These are phyloP conservation scores for Zalaria obscura DNA, from an alignment of 2,329 filamentous ascomycete genomes.

Conservation along the genomic window DNA sequence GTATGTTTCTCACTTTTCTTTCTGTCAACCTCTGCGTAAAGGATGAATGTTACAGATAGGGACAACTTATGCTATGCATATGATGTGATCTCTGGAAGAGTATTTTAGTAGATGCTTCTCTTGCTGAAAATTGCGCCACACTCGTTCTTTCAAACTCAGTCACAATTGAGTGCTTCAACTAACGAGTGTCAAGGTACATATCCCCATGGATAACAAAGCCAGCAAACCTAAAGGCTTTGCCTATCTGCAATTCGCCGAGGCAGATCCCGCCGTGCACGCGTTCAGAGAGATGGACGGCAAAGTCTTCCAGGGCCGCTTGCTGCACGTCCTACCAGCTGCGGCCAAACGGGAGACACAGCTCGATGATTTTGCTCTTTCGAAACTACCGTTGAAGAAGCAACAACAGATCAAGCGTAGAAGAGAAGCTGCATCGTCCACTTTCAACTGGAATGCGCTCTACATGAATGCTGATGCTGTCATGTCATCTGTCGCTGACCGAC, in stretches of 20 bases:
- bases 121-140: conserved; percentile 45
- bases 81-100: conserved; percentile 83
- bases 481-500: conserved; percentile 68
- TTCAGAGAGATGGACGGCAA: conserved; percentile 68
- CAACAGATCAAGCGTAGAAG: conserved; percentile 76
- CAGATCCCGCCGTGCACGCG: conserved; percentile 62
- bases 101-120: conserved; percentile 99
- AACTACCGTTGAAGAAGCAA: conserved; percentile 88
- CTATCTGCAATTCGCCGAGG: conserved; percentile 64
- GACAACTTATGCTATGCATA: conserved; percentile 93
- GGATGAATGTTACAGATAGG: conserved; percentile 99
- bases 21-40: conserved; percentile 15
- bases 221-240: conserved; percentile 80
- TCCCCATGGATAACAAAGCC: conserved; percentile 57
- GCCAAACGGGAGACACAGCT: conserved; percentile 69
- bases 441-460: conserved; percentile 99
- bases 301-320: conserved; percentile 79
- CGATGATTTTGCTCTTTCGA: conserved; percentile 79
- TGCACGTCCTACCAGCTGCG: conserved; percentile 78
- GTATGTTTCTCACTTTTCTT: conserved; percentile 42
- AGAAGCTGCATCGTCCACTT: conserved; percentile 61
- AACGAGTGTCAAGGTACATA: conserved; percentile 54
- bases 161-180: neutral
- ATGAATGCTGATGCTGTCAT: conserved; percentile 93
- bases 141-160: too few relatives aligned